These are phyloP conservation scores for Cairneyella variabilis DNA, from an alignment of 495 filamentous ascomycete genomes.

Conservation along the genomic window DNA sequence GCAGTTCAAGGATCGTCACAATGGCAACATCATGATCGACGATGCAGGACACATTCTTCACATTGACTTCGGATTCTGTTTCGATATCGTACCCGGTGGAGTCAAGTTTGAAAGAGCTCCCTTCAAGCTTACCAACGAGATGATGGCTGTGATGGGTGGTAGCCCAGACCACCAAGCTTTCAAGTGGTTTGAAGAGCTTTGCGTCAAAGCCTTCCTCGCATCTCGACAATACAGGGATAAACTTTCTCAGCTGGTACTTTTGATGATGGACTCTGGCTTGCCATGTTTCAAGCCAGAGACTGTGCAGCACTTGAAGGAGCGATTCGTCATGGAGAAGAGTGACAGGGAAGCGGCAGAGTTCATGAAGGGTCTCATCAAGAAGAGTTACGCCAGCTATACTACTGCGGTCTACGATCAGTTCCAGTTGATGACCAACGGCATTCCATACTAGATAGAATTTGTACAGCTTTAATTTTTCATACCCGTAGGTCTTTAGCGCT, in stretches of 20 bases:
- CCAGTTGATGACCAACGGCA: constrained; percentile 95
- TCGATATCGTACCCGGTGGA: constrained; percentile 96
- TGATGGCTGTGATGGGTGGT: constrained; percentile 98
- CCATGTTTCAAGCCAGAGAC: constrained; percentile 99
- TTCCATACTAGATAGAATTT: constrained; percentile 60
- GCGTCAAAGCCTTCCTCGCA: constrained; percentile 92
- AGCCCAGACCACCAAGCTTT: constrained; percentile 79
- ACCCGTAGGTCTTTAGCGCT: not conserved
- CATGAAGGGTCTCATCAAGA: constrained; percentile 82
- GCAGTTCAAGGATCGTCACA: constrained; percentile 99
- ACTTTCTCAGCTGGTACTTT: constrained; percentile 78
- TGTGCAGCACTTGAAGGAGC: constrained; percentile 83
- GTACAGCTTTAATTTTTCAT: not conserved
- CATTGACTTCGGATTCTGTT: constrained; percentile 99
- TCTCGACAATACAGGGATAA: constrained; percentile 83
- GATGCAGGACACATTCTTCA: constrained; percentile 96
- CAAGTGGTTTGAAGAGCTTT: constrained; percentile 93
- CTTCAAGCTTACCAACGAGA: constrained; percentile 96
- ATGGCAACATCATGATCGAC: constrained; percentile 99
- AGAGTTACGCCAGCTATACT: constrained; percentile 81
- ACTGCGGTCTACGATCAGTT: constrained; percentile 96
- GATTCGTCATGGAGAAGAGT: constrained; percentile 89
- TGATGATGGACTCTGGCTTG: constrained; percentile 95
- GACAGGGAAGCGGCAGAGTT: constrained; percentile 95
- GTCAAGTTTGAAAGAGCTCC: constrained; percentile 96